Evolutionary conservation across 805 yeast genomes (phyloP).

Genomic region (Debaryomyces maramus): DNA sequence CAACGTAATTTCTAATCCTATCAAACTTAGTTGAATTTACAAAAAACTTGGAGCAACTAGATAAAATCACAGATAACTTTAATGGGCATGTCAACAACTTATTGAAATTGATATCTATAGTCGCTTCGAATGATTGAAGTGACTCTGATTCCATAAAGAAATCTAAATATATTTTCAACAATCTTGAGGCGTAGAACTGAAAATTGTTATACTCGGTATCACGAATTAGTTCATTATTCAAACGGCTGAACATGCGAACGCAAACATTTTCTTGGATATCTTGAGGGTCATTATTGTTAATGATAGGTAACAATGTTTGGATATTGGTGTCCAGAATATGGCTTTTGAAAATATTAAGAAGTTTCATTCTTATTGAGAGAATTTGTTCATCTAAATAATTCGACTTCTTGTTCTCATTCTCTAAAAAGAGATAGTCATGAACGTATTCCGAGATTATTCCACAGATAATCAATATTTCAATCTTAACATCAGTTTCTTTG

Average conservation of each 20-base stretch:
- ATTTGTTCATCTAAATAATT: not conserved
- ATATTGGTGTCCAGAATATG: not conserved
- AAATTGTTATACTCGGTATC: not conserved
- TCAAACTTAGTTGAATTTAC: conserved; percentile 41
- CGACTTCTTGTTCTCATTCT: not conserved
- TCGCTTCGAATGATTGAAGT: conserved; percentile 17
- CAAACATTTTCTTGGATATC: not conserved
- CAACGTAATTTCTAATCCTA: conserved; percentile 57
- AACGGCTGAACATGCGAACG: not conserved
- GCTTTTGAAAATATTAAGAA: not conserved
- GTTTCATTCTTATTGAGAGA: not conserved
- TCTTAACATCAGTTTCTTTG: conserved; percentile 5
- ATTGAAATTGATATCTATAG: conserved; percentile 30
- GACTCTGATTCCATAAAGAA: conserved; percentile 16
- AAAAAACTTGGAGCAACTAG: conserved; percentile 38
- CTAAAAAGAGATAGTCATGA: conserved; percentile 20
- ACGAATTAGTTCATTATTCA: not conserved
- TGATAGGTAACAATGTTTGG: not conserved
- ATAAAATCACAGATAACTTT: conserved; percentile 27
- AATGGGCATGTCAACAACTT: conserved; percentile 30
- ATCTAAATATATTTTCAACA: conserved; percentile 13
- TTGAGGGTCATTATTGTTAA: not conserved
- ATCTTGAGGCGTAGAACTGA: conserved; percentile 20
- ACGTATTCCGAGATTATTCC: conserved; percentile 20
- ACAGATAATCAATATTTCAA: conserved; percentile 8